These are phyloP conservation scores for Talaromyces sp. DNA, from an alignment of 2,329 filamentous ascomycete genomes.

Conservation along the genomic window DNA sequence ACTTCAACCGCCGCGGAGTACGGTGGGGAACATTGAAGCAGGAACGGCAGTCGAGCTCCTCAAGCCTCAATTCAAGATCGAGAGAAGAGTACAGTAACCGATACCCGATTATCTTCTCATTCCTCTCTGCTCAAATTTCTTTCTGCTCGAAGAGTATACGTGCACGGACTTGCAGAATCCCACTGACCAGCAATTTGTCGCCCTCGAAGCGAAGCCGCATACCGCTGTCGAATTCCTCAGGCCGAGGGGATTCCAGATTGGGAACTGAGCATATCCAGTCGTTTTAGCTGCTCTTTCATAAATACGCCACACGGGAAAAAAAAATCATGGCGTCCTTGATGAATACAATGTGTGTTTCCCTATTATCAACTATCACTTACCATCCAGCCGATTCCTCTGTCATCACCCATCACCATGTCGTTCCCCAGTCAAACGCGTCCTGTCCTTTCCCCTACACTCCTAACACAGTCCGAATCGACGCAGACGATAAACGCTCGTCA, in stretches of 20 bases:
- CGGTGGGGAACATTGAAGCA: neutral
- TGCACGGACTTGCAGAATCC: neutral
- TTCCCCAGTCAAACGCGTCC: neutral
- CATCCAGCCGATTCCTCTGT: slow-evolving; percentile 10
- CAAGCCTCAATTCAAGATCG: neutral
- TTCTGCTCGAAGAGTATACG: neutral
- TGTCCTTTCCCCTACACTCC: slow-evolving; percentile 13
- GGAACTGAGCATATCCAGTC: neutral
- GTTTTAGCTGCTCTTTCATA: neutral
- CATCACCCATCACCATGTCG: slow-evolving; percentile 14
- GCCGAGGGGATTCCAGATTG: neutral
- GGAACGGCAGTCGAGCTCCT: neutral
- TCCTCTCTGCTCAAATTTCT: neutral
- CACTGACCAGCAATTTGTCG: neutral
- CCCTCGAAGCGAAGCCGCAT: neutral
- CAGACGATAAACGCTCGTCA: slow-evolving; percentile 28
- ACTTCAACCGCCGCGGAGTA: neutral
- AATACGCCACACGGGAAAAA: slow-evolving; percentile 3
- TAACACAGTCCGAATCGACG: slow-evolving; percentile 25
- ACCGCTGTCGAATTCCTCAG: neutral
- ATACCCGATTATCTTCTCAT: neutral
- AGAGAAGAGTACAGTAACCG: neutral
- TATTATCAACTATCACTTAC: slow-evolving; percentile 21
- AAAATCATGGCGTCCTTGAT: slow-evolving; percentile 68
- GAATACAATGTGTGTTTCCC: slow-evolving; percentile 69